Evolutionary conservation across 768 basidiomycete genomes (phyloP), one percentile per base, ranked within the genome.

Genomic region (Boletus fagicola): DNA sequence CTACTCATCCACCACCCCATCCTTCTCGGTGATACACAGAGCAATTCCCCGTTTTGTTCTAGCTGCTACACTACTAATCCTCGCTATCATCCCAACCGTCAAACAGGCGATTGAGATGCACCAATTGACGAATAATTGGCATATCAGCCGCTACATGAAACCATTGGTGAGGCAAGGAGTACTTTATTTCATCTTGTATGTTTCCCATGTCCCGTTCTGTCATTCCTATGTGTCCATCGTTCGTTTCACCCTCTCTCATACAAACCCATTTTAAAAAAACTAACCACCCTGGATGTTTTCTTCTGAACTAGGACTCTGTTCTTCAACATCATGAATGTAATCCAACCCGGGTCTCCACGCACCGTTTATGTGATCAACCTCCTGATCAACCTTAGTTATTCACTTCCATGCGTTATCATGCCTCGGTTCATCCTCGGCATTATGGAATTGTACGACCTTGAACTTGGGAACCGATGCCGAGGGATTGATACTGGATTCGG

Each of bases 401-500:
- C 58, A 7, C 30, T 51, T 20, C 24, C 48, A 4, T 54, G 40
- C 16, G 35, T 33, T 16, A n/a, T 58, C 4, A 51, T 64, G 22
- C 58, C 61, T 12, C 56, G 64, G 12, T 65, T 65, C 45, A 51
- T 65, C 48, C 52, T 66, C 1, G 35, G 33, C 30, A 31, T 65
- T 7, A 58, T 63, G n/a, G 58, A 54, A 5, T 5, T 56, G 24
- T 56, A 49, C 33, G 51, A 60, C 9, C 46, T 30, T 5, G 51
- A 53, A 13, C 1, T 24, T 22, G 26, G 18, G 20, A n/a, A 24
- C 5, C 40, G 20, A 28, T 7, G 6, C 6, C 28, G 28, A 28
- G 28, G 28, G 28, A 28, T 28, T 28, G 28, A 7, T 1, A 28
- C 28, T 28, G 28, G 28, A 28, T 28, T 28, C 28, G 28, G 28